Evolutionary conservation across 2,329 filamentous ascomycete species (phyloP), one percentile per base, ranked within the genome.

Genomic region (Boeremia lycopersici): DNA sequence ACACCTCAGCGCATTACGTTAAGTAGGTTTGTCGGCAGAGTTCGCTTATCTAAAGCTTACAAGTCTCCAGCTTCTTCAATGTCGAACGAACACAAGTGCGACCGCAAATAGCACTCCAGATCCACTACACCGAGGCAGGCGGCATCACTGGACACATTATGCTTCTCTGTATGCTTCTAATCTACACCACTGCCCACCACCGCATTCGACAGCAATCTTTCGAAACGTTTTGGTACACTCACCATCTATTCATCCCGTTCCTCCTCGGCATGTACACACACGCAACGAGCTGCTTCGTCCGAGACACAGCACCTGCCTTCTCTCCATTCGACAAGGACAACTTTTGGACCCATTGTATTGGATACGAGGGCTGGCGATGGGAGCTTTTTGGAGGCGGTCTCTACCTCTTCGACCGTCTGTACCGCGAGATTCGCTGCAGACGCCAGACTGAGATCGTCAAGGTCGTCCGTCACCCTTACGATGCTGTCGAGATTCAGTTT

Each of bases 221-320:
- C 72, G 95, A 99, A 78, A 96, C 93, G 0, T 99, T 99, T 75
- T 99, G 95, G 95, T 99, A 99, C 78, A 96, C 92, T 0, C 95
- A 99, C 77, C 95, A 99, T 70, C 84, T 99, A n/a, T 98, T 98
- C 70, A 89, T 99, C 57, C 93, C 95, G 1, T 99, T 99, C 76
- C 78, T 98, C 70, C 82, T 99, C 39, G 93, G 86, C 40, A 86
- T 99, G 64, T 99, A 98, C 77, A 98, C 93, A 11, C 95, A 99
- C 76, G 93, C 95, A 1, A 91, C 90, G 7, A 93, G 92, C 56
- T 99, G 95, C 78, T 99, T 99, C 78, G 95, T 99, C 34, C 90
- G 95, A 63, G 93, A 97, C 72, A 89, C 87, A 1, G 75, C 81
- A 6, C 70, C 85, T 0, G 84, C 87, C 2, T 83, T 88, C 64